Percentiles rank a stretch among this genome's conserved stretches.
Evolutionary conservation across 202 grass and related monocot genomes (phyloP).

Genomic region (Zizania palustris): DNA sequence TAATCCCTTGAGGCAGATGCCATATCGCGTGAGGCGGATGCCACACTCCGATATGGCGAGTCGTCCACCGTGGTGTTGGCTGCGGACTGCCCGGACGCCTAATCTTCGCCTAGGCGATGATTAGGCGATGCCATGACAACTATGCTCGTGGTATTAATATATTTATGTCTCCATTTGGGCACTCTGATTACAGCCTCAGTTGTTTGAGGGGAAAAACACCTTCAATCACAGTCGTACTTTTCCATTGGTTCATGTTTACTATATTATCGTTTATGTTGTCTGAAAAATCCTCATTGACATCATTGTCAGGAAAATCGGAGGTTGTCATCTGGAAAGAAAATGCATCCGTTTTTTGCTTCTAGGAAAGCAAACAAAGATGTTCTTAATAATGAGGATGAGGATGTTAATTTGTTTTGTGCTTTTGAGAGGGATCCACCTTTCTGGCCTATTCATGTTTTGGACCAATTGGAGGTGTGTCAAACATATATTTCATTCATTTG

Average conservation of each 20-base stretch:
- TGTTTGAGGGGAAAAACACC: constrained; percentile 2
- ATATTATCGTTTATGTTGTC: constrained; percentile 2
- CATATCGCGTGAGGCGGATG: too few species aligned
- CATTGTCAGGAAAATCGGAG: constrained; percentile 72
- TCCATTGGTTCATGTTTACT: constrained; percentile 26
- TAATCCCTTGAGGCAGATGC: too few species aligned
- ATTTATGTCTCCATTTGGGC: constrained; percentile 6
- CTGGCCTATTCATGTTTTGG: constrained; percentile 79
- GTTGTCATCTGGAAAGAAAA: constrained; percentile 82
- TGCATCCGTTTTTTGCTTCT: constrained; percentile 82
- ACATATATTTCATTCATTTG: constrained; percentile 32
- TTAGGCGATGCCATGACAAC: too few species aligned
- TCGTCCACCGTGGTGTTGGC: too few species aligned
- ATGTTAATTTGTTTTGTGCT: constrained; percentile 31
- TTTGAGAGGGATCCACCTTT: constrained; percentile 48
- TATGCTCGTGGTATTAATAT: constrained; percentile 6
- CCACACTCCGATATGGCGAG: too few species aligned
- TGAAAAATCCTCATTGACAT: constrained; percentile 29
- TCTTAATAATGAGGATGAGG: constrained; percentile 49
- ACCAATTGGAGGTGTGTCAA: constrained; percentile 53
- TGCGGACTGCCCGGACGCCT: too few species aligned
- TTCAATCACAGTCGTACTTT: background rate
- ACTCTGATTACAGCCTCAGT: constrained; percentile 10
- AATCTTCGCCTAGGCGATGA: too few species aligned
- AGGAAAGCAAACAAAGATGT: constrained; percentile 61